Evolutionary conservation across 768 basidiomycete species (phyloP).

Genomic region (Holtermannia corniformis): DNA sequence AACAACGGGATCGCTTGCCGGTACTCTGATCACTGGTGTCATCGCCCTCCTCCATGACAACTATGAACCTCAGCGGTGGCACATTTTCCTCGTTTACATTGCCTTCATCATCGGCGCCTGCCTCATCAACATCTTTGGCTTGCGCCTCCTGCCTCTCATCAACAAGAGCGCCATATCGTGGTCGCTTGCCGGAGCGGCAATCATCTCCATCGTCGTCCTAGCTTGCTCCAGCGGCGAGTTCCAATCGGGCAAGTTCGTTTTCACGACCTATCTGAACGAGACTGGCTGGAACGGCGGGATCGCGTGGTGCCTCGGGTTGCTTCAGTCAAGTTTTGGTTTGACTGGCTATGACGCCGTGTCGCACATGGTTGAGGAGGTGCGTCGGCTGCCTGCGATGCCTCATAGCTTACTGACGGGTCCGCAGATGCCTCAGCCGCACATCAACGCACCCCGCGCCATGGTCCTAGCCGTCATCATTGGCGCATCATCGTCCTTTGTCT

Average conservation of each 20-base stretch:
- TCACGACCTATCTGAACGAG: slow-evolving; percentile 25
- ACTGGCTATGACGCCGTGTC: slow-evolving; percentile 35
- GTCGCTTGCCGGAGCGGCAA: slow-evolving; percentile 22
- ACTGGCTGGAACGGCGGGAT: slow-evolving; percentile 34
- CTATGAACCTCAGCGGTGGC: slow-evolving; percentile 21
- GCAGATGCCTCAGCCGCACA: slow-evolving; percentile 28
- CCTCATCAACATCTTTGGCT: slow-evolving; percentile 22
- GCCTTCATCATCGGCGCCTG: slow-evolving; percentile 26
- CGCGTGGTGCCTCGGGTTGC: slow-evolving; percentile 30
- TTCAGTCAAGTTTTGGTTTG: slow-evolving; percentile 28
- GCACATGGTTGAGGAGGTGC: slow-evolving; percentile 35
- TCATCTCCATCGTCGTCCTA: slow-evolving; percentile 25
- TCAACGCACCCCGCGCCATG: slow-evolving; percentile 31
- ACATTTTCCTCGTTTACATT: slow-evolving; percentile 33
- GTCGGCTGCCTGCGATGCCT: too few relatives aligned
- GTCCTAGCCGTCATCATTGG: slow-evolving; percentile 26
- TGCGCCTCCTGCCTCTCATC: slow-evolving; percentile 25
- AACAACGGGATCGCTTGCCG: slow-evolving; percentile 28
- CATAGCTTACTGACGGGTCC: too few relatives aligned
- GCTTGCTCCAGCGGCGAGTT: slow-evolving; percentile 17
- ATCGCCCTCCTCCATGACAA: slow-evolving; percentile 19
- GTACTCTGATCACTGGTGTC: slow-evolving; percentile 22
- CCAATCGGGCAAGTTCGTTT: slow-evolving; percentile 29
- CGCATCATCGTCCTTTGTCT: slow-evolving; percentile 20
- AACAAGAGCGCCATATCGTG: slow-evolving; percentile 31